Percentiles rank a stretch among this genome's conserved stretches.
These are phyloP conservation scores for Solanum hybrid DNA, from an alignment of 305 asterid species.

Conservation along the genomic window DNA sequence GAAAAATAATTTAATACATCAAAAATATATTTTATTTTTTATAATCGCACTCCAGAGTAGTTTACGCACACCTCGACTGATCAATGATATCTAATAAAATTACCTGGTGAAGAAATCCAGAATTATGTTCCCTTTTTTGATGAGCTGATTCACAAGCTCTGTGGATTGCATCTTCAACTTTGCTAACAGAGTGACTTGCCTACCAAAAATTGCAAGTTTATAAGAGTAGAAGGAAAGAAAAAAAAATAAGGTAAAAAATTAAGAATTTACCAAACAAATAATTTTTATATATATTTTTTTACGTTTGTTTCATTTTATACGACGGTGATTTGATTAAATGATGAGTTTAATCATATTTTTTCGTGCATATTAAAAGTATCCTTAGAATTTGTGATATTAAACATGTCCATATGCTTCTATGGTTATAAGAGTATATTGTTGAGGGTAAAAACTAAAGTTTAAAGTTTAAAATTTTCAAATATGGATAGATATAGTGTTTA, in stretches of 20 bases:
- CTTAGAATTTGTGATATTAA: not conserved
- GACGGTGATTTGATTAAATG: not conserved
- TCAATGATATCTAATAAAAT: not conserved
- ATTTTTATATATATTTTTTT: not conserved
- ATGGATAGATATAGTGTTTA: not conserved
- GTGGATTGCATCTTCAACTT: slow-evolving; percentile 2
- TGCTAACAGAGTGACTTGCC: not conserved
- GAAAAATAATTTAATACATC: not conserved
- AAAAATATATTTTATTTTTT: not conserved
- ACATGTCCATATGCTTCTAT: not conserved
- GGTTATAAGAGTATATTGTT: not conserved
- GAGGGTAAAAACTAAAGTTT: not conserved
- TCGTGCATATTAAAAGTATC: not conserved
- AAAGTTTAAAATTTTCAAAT: not conserved
- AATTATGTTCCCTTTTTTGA: not conserved
- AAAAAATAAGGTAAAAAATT: not conserved
- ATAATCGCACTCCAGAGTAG: not conserved
- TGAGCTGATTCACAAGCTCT: slow-evolving; percentile 8
- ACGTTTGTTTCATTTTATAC: not conserved
- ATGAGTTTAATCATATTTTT: not conserved
- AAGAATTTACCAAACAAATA: not conserved
- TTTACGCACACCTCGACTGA: not conserved
- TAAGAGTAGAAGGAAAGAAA: not conserved
- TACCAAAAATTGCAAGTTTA: not conserved
- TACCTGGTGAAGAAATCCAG: not conserved